Evolutionary conservation across 352 stramenopile species (phyloP), one percentile per base, ranked within the genome.

Genomic region (Pythium aphanidermatum): DNA sequence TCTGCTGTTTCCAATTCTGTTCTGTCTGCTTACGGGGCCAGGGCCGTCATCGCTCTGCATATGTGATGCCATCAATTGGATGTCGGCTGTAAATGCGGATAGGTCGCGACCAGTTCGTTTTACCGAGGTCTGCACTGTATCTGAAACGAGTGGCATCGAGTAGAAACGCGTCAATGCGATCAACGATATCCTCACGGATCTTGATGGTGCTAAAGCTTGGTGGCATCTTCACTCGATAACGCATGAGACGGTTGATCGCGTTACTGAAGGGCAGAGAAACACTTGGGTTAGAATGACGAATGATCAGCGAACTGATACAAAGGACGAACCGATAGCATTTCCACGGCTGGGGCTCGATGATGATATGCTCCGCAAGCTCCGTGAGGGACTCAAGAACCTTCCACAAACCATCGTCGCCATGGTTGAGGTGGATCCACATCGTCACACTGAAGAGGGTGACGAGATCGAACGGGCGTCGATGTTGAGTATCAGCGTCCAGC

Each of bases 401-500:
- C 65, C 71, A 83, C 7, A 93, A 59, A 2, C 81, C 81, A 21
- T 88, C 75, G 51, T 93, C 81, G 46, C 81, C 78, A 46, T 93
- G 72, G 46, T 93, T 90, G 21, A 93, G 44, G 44, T 93, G 81
- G 46, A 93, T 91, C 81, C 81, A 93, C 81, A 93, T 93, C 9
- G 79, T 90, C 36, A 93, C 71, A 32, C 81, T 91, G 37, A 91
- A 93, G 51, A 74, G 81, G 46, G 78, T 87, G 32, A 91, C 55
- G 2, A 93, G 57, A 45, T 83, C 63, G 42, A 90, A 91, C 1
- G 34, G n/a, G n/a, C n/a, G n/a, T n/a, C n/a, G n/a, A n/a, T n/a
- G n/a, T n/a, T n/a, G n/a, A n/a, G n/a, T n/a, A n/a, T n/a, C n/a
- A n/a, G n/a, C n/a, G n/a, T n/a, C n/a, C n/a, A n/a, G n/a, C n/a